Percentiles rank a stretch among this genome's conserved stretches.
Conservation (phyloP, 257 asterid species). For the Eustoma russellianum region DNA sequence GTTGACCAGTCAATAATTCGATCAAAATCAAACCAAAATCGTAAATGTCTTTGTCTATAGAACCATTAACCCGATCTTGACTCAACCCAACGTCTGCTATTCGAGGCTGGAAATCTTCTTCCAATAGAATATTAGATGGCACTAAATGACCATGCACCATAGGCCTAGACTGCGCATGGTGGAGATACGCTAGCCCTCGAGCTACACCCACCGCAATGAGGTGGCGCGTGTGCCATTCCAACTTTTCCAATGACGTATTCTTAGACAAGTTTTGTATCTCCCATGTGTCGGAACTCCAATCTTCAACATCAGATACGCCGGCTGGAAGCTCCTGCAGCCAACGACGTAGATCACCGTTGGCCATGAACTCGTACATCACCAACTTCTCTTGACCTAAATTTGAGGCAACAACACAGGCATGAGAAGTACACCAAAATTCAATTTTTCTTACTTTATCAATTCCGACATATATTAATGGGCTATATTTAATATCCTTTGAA, state of each 20-base stretch:
- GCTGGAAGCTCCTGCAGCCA: slow-evolving; percentile 91
- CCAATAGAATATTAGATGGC: slow-evolving; percentile 51
- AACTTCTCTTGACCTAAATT: slow-evolving; percentile 65
- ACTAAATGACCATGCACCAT: slow-evolving; percentile 74
- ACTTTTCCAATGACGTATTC: slow-evolving; percentile 33
- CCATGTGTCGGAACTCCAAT: slow-evolving; percentile 95
- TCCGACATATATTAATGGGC: too few species aligned
- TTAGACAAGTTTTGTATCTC: slow-evolving; percentile 42
- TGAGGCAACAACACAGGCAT: too few species aligned
- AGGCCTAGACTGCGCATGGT: slow-evolving; percentile 79
- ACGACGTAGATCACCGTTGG: slow-evolving; percentile 88
- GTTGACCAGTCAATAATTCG: slow-evolving; percentile 58
- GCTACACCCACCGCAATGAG: slow-evolving; percentile 89
- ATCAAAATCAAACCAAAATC: slow-evolving; percentile 60
- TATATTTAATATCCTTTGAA: too few species aligned
- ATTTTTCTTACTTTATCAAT: too few species aligned
- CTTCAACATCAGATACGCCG: slow-evolving; percentile 66
- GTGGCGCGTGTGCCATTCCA: slow-evolving; percentile 98
- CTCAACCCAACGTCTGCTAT: slow-evolving; percentile 57
- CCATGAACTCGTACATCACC: slow-evolving; percentile 73
- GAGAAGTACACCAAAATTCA: too few species aligned
- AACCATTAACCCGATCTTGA: slow-evolving; percentile 23
- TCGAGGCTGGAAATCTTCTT: slow-evolving; percentile 74
- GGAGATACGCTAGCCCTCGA: slow-evolving; percentile 88
- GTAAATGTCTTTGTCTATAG: slow-evolving; percentile 61